Evolutionary conservation across 345 rosid species (phyloP).

Genomic region (Crucihimalaya himalaica): DNA sequence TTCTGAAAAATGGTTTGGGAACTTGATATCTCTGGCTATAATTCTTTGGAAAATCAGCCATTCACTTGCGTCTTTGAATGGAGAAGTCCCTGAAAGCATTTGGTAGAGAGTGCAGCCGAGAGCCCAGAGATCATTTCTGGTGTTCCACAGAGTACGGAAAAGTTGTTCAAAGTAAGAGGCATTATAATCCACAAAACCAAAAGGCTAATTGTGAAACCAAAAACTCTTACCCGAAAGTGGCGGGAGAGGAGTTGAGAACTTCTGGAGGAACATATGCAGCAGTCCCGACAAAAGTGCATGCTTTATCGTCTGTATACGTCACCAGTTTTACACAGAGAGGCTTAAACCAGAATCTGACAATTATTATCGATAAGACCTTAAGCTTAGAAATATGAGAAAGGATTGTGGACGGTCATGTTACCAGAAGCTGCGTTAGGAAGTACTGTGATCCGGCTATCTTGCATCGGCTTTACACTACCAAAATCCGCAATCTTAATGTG

Average conservation of each 20-base stretch:
- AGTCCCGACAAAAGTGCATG: constrained; percentile 92
- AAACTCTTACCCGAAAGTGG: constrained; percentile 81
- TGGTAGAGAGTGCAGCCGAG: constrained; percentile 98
- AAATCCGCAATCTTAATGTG: constrained; percentile 98
- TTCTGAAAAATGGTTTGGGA: constrained; percentile 73
- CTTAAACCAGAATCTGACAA: constrained; percentile 38
- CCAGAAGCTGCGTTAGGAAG: constrained; percentile 98
- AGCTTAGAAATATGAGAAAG: constrained; percentile 17
- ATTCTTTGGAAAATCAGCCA: constrained; percentile 98
- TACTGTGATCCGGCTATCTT: constrained; percentile 81
- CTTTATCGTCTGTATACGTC: constrained; percentile 76
- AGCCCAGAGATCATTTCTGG: constrained; percentile 98
- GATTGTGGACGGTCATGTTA: constrained; percentile 31
- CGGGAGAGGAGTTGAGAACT: constrained; percentile 97
- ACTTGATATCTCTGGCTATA: constrained; percentile 87
- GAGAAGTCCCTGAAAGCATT: constrained; percentile 99
- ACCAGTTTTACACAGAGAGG: constrained; percentile 10
- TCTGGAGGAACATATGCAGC: constrained; percentile 99
- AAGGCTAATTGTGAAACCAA: constrained; percentile 13
- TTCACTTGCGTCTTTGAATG: constrained; percentile 98
- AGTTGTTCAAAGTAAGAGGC: constrained; percentile 37
- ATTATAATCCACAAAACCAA: constrained; percentile 26
- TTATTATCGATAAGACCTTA: constrained; percentile 23
- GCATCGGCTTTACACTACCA: constrained; percentile 99
- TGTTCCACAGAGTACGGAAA: constrained; percentile 36